Evolutionary conservation across 2,329 filamentous ascomycete species (phyloP).

Genomic region (Colletotrichum australisinense): DNA sequence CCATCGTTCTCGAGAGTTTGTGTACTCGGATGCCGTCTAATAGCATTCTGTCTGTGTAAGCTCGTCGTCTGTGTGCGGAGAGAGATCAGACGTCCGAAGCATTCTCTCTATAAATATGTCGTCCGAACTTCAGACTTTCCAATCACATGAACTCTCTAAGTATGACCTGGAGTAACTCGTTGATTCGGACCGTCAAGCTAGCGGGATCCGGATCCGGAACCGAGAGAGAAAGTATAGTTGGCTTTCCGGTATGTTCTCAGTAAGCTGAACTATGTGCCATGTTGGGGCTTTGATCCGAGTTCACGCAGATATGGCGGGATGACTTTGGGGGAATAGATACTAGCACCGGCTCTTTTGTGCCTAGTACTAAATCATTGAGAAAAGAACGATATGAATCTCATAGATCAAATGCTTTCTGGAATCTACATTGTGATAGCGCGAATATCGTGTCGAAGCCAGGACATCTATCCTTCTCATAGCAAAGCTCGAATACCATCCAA

Average conservation of each 20-base stretch:
- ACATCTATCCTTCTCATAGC: no score
- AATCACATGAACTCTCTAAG: neutral
- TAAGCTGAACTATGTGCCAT: neutral
- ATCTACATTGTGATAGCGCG: no score
- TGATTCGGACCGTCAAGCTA: neutral
- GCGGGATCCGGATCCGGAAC: neutral
- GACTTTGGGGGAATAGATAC: no score
- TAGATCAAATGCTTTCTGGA: no score
- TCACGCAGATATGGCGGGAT: no score
- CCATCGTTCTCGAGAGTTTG: neutral
- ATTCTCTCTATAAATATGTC: neutral
- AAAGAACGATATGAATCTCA: no score
- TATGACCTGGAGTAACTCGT: neutral
- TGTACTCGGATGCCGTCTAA: neutral
- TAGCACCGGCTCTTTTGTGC: no score
- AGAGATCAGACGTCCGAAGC: neutral
- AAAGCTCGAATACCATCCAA: no score
- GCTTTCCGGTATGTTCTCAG: neutral
- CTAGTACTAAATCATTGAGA: no score
- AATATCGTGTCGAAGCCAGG: no score
- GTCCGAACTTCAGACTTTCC: neutral
- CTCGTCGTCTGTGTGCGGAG: neutral
- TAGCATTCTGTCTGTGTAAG: neutral
- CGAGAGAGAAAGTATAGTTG: neutral
- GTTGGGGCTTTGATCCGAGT: no score